A percentile compares a stretch with the other conserved stretches of the same genome.
phyloP scores from a whole-genome alignment of 192 early-diverging fungal species.

The Rhizoclosmatium globosum region DNA sequence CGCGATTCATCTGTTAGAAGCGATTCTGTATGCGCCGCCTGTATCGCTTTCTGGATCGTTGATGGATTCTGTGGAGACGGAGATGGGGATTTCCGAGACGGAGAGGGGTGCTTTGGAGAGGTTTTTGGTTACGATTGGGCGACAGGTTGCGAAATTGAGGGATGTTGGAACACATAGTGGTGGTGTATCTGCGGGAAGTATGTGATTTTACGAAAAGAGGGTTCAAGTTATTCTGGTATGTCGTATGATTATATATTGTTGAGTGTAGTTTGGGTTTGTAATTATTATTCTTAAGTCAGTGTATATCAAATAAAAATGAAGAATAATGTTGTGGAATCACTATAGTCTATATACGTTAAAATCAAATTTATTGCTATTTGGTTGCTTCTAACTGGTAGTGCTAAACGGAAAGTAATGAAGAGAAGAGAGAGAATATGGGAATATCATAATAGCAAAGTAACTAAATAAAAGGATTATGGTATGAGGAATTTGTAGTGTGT shows the following conservation, averaged over 20 bases:
- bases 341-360: too few relatives aligned
- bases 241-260: too few relatives aligned
- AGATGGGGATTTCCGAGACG: conserved; percentile 41
- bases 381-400: too few relatives aligned
- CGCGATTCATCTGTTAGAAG: conserved; percentile 52
- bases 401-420: too few relatives aligned
- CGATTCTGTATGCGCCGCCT: conserved; percentile 41
- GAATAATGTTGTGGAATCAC: too few relatives aligned
- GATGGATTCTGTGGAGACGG: conserved; percentile 19
- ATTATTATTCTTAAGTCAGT: too few relatives aligned
- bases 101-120: conserved; percentile 50
- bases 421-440: too few relatives aligned
- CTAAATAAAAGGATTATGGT: neutral
- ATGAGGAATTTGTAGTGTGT: neutral
- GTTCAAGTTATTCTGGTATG: neutral
- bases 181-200: neutral
- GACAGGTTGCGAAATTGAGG: conserved; percentile 34
- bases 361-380: too few relatives aligned
- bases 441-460: neutral
- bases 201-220: neutral
- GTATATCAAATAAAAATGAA: too few relatives aligned
- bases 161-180: neutral
- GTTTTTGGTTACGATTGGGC: conserved; percentile 48
- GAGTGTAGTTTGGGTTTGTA: too few relatives aligned
- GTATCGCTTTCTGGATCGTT: neutral